A percentile compares a stretch with the other conserved stretches of the same genome.
These are phyloP conservation scores for Hippophae gyantsensis DNA, from an alignment of 306 rosid species.

Conservation along the genomic window DNA sequence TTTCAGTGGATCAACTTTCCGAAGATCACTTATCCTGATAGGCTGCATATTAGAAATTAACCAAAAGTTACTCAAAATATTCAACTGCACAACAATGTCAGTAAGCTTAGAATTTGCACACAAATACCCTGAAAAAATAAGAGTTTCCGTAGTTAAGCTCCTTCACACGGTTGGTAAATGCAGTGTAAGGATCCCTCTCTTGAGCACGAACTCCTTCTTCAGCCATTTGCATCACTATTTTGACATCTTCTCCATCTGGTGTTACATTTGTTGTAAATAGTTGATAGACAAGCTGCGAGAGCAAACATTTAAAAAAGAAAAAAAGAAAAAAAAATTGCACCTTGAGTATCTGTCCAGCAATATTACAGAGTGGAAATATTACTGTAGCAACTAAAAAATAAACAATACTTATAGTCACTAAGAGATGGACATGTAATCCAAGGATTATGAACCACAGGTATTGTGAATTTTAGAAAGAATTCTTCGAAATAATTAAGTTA, in stretches of 20 bases:
- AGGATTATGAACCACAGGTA: background rate
- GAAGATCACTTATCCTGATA: constrained; percentile 63
- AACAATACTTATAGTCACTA: constrained; percentile 6
- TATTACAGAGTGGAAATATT: background rate
- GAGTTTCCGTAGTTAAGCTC: constrained; percentile 98
- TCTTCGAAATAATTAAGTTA: constrained; percentile 5
- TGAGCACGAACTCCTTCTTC: constrained; percentile 95
- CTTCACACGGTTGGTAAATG: constrained; percentile 87
- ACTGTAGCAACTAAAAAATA: constrained; percentile 1
- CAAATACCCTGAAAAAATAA: constrained; percentile 75
- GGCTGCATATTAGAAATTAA: constrained; percentile 50
- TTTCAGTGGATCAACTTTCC: constrained; percentile 68
- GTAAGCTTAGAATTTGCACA: constrained; percentile 14
- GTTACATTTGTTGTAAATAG: constrained; percentile 66
- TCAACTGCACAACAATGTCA: constrained; percentile 4
- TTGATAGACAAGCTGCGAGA: constrained; percentile 88
- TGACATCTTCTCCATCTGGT: constrained; percentile 79
- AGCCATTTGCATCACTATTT: constrained; percentile 97
- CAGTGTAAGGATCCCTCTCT: constrained; percentile 90
- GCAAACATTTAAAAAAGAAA: constrained; percentile 6
- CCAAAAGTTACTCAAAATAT: constrained; percentile 17
- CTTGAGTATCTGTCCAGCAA: background rate
- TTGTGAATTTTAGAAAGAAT: background rate
- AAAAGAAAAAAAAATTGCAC: background rate
- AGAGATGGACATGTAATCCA: background rate